Conservation (phyloP, 1,139 yeast genomes). For the Suhomyces yuchorum region DNA sequence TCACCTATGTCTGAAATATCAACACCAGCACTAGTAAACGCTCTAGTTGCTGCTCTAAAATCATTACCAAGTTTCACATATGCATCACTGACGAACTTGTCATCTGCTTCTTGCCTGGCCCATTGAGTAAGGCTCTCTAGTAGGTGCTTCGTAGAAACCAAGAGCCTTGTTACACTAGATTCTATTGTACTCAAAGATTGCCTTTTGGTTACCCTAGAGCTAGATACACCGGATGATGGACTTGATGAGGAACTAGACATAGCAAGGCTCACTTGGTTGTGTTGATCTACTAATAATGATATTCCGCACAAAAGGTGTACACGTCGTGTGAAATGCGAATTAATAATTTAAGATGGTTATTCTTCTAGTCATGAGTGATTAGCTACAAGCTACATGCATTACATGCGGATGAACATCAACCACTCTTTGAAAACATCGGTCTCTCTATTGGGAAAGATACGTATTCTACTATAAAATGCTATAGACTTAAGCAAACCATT, state of each 20-base stretch:
- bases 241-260: slow-evolving; percentile 13
- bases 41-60: slow-evolving; percentile 81
- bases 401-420: neutral
- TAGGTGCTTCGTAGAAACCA: slow-evolving; percentile 87
- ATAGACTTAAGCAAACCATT: slow-evolving; percentile 50
- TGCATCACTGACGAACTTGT: slow-evolving; percentile 84
- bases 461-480: neutral
- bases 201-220: slow-evolving; percentile 23
- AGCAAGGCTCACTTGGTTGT: slow-evolving; percentile 1
- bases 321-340: neutral
- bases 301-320: neutral
- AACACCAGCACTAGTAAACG: slow-evolving; percentile 68
- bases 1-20: slow-evolving; percentile 73
- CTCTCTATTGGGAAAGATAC: neutral
- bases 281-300: neutral
- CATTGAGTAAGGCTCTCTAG: slow-evolving; percentile 85
- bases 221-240: slow-evolving; percentile 7
- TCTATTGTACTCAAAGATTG: slow-evolving; percentile 67
- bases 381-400: neutral
- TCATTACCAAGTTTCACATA: slow-evolving; percentile 94
- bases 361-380: no score
- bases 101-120: slow-evolving; percentile 81
- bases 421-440: neutral
- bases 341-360: no score
- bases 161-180: slow-evolving; percentile 75